Evolutionary conservation across 1,284 basidiomycete species (phyloP), one percentile per base, ranked within the genome.

Genomic region (Schizophyllum amplum): DNA sequence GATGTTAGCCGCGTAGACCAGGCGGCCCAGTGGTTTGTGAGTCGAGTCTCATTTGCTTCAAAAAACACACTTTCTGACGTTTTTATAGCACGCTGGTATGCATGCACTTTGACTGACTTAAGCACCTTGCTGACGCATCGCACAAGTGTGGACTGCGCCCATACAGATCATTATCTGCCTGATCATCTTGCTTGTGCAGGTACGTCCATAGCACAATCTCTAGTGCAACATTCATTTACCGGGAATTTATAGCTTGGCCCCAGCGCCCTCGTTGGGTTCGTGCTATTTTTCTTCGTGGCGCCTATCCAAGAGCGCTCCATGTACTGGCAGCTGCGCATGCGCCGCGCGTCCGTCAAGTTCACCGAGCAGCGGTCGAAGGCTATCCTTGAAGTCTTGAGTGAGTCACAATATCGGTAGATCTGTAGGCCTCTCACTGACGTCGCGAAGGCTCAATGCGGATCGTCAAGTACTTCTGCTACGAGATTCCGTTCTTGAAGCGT

Each of bases 391-490:
- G 78, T 87, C 0, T 68, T 91, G 11, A 75, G 80, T 77, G 61
- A 49, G 71, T 27, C n/a, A 6, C 2, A 6, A 33, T 17, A 11
- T 46, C 13, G 7, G 48, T n/a, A 26, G 13, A 17, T 47, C 54
- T 26, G 54, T 47, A 27, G 17, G 23, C 2, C 21, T 54, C 33
- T 9, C 33, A 55, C 52, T 60, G 22, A 47, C 33, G 33, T 57
- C 23, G 49, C 5, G 27, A 33, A 79, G 80, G 81, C 46, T 82
- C 80, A 0, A 88, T 90, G 83, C 77, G 84, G 5, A 78, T 91
- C 20, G 84, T 90, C 62, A 91, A 91, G 67, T 86, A 86, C 64
- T 90, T 91, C 68, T 82, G 80, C 20, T 87, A 86, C 60, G 86
- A 88, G 68, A 64, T 74, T 1, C 82, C 85, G 0, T 87, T 86